Base-by-base conservation (phyloP, 495 filamentous ascomycete species). In the Xeromyces bisporus region DNA sequence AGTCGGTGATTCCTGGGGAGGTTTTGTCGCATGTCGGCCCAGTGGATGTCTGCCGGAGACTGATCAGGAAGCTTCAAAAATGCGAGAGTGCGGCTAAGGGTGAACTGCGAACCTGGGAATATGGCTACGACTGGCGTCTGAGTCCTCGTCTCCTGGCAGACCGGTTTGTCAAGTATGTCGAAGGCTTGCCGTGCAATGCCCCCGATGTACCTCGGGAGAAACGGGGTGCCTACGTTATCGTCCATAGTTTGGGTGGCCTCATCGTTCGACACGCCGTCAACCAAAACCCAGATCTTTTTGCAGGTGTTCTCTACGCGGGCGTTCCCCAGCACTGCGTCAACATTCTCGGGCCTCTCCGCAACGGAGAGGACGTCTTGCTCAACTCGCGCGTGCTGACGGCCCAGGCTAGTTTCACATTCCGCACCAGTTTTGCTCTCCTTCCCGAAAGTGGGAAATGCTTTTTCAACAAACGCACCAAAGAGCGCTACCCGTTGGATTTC, bases 61-160 rank as follows among this genome's bases (percentile, higher is more conserved):
- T 97, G 2, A 71, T 97, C 40, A 89, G 84, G 46, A 70, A 75
- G 14, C 43, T 94, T 17, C 64, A 69, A 34, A 72, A 76, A 20
- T 79, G 69, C 33, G 71, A 80, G 23, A 89, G 87, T 37, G 71
- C 72, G 2, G 53, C 64, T 23, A 66, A 62, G 9, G 80, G 80
- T 15, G 76, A 67, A 35, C 57, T 94, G 1, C 64, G 84, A 23
- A 71, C 94, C 2, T 78, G 79, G 52, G 76, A 94, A 38, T 97
- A 89, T 42, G 85, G 89, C 18, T 97, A 93, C 46, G 87, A 97
- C 50, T 97, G 87, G 87, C 71, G 89, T 17, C 57, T 97, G 32
- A 83, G 79, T 36, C 89, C 89, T 1, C 68, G 80, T 42, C 55
- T 87, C 1, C 66, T 91, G 2, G 82, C 78, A 1, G 56, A 62